Evolutionary conservation across 345 rosid genomes (phyloP).

Genomic region (Adansonia digitata): DNA sequence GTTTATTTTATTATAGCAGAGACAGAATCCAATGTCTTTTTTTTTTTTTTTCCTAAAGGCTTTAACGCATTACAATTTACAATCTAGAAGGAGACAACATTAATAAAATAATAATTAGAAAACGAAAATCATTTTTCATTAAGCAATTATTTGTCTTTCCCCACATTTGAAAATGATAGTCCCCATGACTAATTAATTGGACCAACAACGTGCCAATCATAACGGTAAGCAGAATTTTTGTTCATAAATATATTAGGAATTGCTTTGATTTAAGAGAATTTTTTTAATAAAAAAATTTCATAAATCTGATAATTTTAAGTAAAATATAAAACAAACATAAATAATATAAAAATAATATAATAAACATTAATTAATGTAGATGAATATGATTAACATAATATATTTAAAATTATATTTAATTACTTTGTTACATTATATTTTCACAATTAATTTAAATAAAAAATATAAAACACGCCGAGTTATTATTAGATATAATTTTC

Average conservation of each 20-base stretch:
- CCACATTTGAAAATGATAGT: slow-evolving; percentile 1
- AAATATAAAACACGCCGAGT: background rate
- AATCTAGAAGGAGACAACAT: background rate
- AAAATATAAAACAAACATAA: no score
- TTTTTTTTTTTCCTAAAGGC: no score
- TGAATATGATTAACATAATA: no score
- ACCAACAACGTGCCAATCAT: slow-evolving; percentile 28
- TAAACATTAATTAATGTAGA: no score
- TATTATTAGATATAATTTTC: background rate
- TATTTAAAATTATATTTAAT: no score
- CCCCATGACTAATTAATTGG: background rate
- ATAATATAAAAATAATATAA: no score
- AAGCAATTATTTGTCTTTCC: background rate
- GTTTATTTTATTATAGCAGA: background rate
- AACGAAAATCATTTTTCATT: background rate
- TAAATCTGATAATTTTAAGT: background rate
- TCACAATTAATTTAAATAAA: no score
- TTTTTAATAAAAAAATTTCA: background rate
- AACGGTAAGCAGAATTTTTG: slow-evolving; percentile 31
- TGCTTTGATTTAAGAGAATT: background rate
- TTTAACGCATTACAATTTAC: background rate
- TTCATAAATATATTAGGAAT: slow-evolving; percentile 6
- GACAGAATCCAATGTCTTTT: slow-evolving; percentile 12
- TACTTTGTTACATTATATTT: no score
- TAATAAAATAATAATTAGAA: background rate